Evolutionary conservation across 306 rosid species (phyloP).

Genomic region (Cicer bijugum): DNA sequence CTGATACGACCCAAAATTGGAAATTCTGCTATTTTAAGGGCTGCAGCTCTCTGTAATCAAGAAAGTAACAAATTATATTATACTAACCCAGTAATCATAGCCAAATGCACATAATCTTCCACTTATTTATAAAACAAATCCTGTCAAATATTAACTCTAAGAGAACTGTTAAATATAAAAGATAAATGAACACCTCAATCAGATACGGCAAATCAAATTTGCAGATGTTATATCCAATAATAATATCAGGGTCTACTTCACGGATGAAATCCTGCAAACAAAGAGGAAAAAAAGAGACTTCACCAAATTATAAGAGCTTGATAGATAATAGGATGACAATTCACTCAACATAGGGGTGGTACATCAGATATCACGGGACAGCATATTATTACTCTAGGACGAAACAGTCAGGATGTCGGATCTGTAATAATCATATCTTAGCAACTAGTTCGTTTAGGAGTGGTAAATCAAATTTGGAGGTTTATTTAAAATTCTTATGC

Average conservation of each 20-base stretch:
- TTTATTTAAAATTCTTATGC: slow-evolving; percentile 14
- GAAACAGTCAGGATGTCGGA: slow-evolving; percentile 3
- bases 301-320: slow-evolving; percentile 36
- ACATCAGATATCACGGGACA: too few species aligned
- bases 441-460: slow-evolving; percentile 12
- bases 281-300: background rate
- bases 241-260: slow-evolving; percentile 91
- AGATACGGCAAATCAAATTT: slow-evolving; percentile 98
- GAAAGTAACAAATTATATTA: slow-evolving; percentile 38
- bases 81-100: slow-evolving; percentile 30
- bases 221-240: slow-evolving; percentile 98
- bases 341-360: slow-evolving; percentile 13
- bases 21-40: slow-evolving; percentile 83
- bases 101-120: slow-evolving; percentile 8
- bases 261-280: slow-evolving; percentile 79
- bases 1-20: slow-evolving; percentile 86
- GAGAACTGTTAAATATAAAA: slow-evolving; percentile 35
- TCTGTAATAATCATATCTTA: slow-evolving; percentile 16
- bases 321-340: slow-evolving; percentile 19
- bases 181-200: slow-evolving; percentile 64
- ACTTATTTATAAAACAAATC: slow-evolving; percentile 16
- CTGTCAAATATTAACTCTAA: slow-evolving; percentile 22
- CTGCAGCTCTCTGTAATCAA: slow-evolving; percentile 74
- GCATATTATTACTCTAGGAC: too few species aligned
- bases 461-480: slow-evolving; percentile 3